phyloP scores from a whole-genome alignment of 2,329 filamentous ascomycete genomes.

The Mariannaea elegans region DNA sequence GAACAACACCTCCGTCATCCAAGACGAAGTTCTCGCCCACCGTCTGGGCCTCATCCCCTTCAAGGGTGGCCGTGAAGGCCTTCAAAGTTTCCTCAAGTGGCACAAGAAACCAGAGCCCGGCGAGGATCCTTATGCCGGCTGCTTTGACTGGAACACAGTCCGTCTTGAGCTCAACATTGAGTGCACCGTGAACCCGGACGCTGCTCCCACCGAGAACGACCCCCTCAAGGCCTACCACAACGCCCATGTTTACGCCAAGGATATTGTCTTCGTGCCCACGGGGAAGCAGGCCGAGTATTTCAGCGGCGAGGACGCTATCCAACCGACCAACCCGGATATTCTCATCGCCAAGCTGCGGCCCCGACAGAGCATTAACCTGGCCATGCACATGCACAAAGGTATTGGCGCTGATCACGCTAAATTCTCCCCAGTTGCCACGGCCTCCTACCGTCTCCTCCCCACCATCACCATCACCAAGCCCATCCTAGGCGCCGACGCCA shows the following conservation, averaged over 20 bases:
- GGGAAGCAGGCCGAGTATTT: slow-evolving; percentile 79
- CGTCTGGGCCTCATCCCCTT: slow-evolving; percentile 91
- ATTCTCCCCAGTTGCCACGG: slow-evolving; percentile 95
- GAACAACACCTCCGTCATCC: slow-evolving; percentile 97
- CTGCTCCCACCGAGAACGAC: slow-evolving; percentile 77
- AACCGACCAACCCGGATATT: slow-evolving; percentile 88
- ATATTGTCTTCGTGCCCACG: slow-evolving; percentile 79
- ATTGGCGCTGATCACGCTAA: slow-evolving; percentile 95
- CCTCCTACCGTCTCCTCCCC: slow-evolving; percentile 89
- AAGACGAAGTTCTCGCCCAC: slow-evolving; percentile 95
- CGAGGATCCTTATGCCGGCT: slow-evolving; percentile 67
- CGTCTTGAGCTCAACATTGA: slow-evolving; percentile 79
- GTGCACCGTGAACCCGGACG: slow-evolving; percentile 82
- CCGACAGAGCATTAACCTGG: slow-evolving; percentile 84
- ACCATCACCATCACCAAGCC: slow-evolving; percentile 84
- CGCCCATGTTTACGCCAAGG: slow-evolving; percentile 81
- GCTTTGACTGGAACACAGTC: slow-evolving; percentile 86
- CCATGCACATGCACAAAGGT: slow-evolving; percentile 95
- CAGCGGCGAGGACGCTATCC: slow-evolving; percentile 72
- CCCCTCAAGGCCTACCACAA: slow-evolving; percentile 86
- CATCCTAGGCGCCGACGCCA: slow-evolving; percentile 85
- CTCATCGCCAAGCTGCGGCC: slow-evolving; percentile 93
- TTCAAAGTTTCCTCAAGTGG: slow-evolving; percentile 83
- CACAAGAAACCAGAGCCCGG: slow-evolving; percentile 75
- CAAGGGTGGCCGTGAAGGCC: slow-evolving; percentile 77